Percentiles rank a stretch among this genome's conserved stretches.
Conservation (phyloP, 2,329 filamentous ascomycete genomes). For the Sclerotinia trifoliorum region DNA sequence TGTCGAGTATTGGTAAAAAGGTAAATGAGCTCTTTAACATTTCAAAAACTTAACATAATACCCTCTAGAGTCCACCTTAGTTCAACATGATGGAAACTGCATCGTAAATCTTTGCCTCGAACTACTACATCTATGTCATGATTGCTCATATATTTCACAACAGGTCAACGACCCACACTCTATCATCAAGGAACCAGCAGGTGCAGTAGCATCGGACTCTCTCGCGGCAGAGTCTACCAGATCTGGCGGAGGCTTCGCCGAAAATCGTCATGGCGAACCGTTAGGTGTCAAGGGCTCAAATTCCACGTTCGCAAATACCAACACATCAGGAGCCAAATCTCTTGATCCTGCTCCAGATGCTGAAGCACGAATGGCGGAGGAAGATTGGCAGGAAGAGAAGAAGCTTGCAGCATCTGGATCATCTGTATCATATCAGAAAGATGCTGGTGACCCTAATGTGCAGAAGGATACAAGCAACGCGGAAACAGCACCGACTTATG, state of each 20-base stretch:
- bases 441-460: slow-evolving; percentile 20
- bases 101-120: not conserved
- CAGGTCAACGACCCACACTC: slow-evolving; percentile 53
- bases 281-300: slow-evolving; percentile 50
- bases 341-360: slow-evolving; percentile 45
- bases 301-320: slow-evolving; percentile 55
- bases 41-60: not conserved
- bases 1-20: slow-evolving; percentile 11
- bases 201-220: slow-evolving; percentile 64
- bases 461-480: slow-evolving; percentile 25
- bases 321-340: slow-evolving; percentile 52
- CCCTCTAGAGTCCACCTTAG: not conserved
- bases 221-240: slow-evolving; percentile 72
- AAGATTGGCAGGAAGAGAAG: slow-evolving; percentile 33
- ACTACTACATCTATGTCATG: slow-evolving; percentile 32
- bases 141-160: slow-evolving; percentile 29
- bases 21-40: not conserved
- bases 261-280: slow-evolving; percentile 55
- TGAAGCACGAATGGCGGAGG: slow-evolving; percentile 30
- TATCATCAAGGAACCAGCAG: slow-evolving; percentile 57
- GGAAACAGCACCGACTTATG: slow-evolving; percentile 35
- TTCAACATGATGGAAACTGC: not conserved
- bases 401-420: slow-evolving; percentile 28
- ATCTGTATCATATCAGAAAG: slow-evolving; percentile 24
- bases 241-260: slow-evolving; percentile 57